phyloP scores from a whole-genome alignment of 1,284 basidiomycete species.

The Thelephora terrestris region DNA sequence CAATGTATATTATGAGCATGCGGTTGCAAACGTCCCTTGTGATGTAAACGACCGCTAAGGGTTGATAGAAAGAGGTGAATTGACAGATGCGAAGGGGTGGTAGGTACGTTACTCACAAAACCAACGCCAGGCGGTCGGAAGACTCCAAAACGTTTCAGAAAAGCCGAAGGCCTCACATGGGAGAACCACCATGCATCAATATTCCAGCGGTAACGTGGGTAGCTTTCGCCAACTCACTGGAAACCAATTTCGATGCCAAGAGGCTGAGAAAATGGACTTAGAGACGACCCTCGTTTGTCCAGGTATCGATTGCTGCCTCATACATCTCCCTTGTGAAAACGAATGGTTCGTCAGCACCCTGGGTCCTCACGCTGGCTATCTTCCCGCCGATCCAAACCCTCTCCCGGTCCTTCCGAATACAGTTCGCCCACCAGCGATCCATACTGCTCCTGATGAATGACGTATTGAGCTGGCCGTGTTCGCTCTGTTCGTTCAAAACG shows the following conservation, averaged over 20 bases:
- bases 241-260: neutral
- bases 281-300: conserved; percentile 13
- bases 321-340: conserved; percentile 52
- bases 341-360: conserved; percentile 18
- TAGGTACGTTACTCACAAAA: too few relatives aligned
- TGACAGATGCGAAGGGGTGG: too few relatives aligned
- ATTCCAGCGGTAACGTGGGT: neutral
- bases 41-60: too few relatives aligned
- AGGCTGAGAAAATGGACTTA: too few relatives aligned
- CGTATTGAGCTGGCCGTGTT: conserved; percentile 40
- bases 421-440: conserved; percentile 73
- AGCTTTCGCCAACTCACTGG: neutral
- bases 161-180: too few relatives aligned
- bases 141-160: too few relatives aligned
- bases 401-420: conserved; percentile 51
- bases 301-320: conserved; percentile 32
- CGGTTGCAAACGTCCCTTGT: too few relatives aligned
- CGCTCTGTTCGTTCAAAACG: conserved; percentile 61
- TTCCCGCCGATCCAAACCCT: conserved; percentile 41
- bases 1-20: too few relatives aligned
- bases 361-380: conserved; percentile 36
- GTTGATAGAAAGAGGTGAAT: too few relatives aligned
- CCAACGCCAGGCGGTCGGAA: too few relatives aligned
- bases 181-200: too few relatives aligned
- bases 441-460: conserved; percentile 45